Conservation (phyloP, 2,329 filamentous ascomycete species). For the Fonsecaea pugnacius region DNA sequence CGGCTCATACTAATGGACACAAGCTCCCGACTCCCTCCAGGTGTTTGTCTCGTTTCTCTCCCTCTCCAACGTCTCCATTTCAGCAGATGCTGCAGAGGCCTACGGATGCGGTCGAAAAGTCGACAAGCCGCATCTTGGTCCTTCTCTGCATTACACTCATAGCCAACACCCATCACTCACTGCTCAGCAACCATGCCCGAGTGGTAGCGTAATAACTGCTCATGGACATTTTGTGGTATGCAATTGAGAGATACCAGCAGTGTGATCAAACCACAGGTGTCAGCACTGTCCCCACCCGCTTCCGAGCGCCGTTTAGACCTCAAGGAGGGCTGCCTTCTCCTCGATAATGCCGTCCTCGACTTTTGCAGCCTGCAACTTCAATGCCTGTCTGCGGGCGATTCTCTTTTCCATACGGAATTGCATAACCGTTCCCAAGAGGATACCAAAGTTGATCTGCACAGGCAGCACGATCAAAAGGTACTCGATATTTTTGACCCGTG, state of each 20-base stretch:
- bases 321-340: constrained; percentile 33
- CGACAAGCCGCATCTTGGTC: background rate
- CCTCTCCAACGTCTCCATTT: background rate
- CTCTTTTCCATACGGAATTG: constrained; percentile 37
- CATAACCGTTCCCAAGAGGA: constrained; percentile 33
- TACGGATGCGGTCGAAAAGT: background rate
- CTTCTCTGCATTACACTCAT: background rate
- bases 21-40: background rate
- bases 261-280: background rate
- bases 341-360: constrained; percentile 20
- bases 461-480: constrained; percentile 35
- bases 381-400: constrained; percentile 24
- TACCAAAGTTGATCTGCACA: constrained; percentile 35
- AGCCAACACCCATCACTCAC: background rate
- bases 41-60: background rate
- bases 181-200: background rate
- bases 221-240: background rate
- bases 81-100: background rate
- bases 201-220: background rate
- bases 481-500: constrained; percentile 35
- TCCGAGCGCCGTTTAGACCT: constrained; percentile 16
- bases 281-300: background rate
- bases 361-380: constrained; percentile 15
- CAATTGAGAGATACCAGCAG: background rate
- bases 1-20: background rate